Percentiles rank a stretch among this genome's conserved stretches.
Conservation (phyloP, 441 rosid species). For the Populus trichocarpa region DNA sequence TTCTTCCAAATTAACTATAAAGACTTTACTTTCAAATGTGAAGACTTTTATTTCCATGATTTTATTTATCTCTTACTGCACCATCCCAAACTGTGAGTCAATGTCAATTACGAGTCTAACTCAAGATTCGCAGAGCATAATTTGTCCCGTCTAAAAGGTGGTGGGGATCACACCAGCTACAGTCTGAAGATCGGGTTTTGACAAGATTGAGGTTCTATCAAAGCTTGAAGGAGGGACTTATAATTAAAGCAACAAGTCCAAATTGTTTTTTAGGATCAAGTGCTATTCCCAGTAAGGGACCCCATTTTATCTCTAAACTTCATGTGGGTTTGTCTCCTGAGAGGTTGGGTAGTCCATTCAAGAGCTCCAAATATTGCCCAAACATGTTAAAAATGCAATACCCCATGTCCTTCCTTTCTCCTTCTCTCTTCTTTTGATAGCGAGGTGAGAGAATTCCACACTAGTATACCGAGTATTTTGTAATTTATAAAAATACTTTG, state of each 20-base stretch:
- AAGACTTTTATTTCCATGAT: too few relatives aligned
- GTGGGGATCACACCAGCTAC: conserved; percentile 23
- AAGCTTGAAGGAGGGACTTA: background rate
- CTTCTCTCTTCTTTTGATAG: background rate
- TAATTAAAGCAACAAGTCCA: conserved; percentile 9
- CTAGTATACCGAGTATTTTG: too few relatives aligned
- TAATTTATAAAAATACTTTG: too few relatives aligned
- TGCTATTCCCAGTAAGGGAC: conserved; percentile 18
- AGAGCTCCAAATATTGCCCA: conserved; percentile 13
- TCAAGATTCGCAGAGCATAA: background rate
- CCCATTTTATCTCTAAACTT: conserved; percentile 22
- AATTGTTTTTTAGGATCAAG: background rate
- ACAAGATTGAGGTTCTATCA: conserved; percentile 23
- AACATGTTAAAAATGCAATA: background rate
- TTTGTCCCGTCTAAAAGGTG: background rate
- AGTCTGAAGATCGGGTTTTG: conserved; percentile 31
- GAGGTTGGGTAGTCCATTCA: conserved; percentile 49
- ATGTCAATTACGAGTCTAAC: background rate
- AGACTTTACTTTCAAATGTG: too few relatives aligned
- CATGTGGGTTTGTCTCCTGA: conserved; percentile 47
- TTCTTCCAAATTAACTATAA: too few relatives aligned
- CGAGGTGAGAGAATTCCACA: too few relatives aligned
- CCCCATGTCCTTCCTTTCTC: background rate
- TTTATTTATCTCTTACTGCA: background rate
- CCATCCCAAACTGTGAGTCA: background rate